Base-by-base conservation (phyloP, 345 rosid genomes). In the Erysimum cheiranthoides region DNA sequence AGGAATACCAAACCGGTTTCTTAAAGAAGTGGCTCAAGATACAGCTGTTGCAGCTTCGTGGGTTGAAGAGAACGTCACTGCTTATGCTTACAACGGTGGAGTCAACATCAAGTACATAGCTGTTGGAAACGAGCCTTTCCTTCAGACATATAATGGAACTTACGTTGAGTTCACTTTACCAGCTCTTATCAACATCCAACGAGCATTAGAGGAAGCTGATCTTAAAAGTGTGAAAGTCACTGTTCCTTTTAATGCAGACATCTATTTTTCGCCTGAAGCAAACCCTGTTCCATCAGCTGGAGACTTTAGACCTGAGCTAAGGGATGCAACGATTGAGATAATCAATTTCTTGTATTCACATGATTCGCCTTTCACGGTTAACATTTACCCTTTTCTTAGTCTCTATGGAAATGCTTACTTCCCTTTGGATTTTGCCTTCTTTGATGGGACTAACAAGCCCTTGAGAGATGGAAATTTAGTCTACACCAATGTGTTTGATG, bases 371-470 rank as follows among this genome's bases (percentile, higher is more conserved):
- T 86, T 92, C 63, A 89, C 96, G 0, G 86, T 89, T 45, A 91
- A 92, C 57, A 89, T 89, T 76, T 92, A 92, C 60, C 97, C 97
- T 1, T 91, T 86, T 83, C 93, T 91, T n/a, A 88, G 95, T 76
- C 90, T 91, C n/a, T 84, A 88, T 27, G 78, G 82, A 46, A 86
- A 87, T 43, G 73, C 79, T 32, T 45, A 83, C 73, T 91, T 91
- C 81, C 97, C 97, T 0, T 5, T 83, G 32, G 91, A 88, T 17
- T 92, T 69, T 35, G 97, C 97, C 43, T 92, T 88, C 85, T 92
- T 92, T 35, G 87, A 86, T 45, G 90, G 90, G 39, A 59, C 76
- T 8, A 80, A 76, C 28, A 61, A 80, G 63, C 84, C 97, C 3
- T 32, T 91, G 54, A 84, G 66, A 56, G 97, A 92, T 52, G 92